Conservation (phyloP, 129 eudicot genomes). For the Flaveria trinervia region DNA sequence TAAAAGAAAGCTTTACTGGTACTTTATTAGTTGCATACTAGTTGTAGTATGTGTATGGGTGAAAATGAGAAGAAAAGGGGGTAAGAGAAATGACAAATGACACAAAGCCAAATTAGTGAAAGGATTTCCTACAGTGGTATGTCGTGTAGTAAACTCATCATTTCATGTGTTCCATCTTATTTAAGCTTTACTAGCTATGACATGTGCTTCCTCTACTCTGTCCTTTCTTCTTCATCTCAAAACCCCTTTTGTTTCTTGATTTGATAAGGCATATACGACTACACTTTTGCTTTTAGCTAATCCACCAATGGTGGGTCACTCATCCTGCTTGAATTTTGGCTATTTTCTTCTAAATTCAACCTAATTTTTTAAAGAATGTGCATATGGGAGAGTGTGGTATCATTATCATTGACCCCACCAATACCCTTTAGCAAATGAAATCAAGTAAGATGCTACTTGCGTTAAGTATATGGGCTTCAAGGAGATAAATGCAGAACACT, state of each 20-base stretch:
- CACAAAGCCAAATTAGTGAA: conserved; percentile 45
- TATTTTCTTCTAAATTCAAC: conserved; percentile 1
- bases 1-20: background rate
- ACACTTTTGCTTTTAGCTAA: conserved; percentile 25
- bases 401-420: background rate
- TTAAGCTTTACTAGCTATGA: conserved; percentile 43
- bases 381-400: background rate
- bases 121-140: conserved; percentile 39
- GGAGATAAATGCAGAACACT: no score
- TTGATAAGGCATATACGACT: conserved; percentile 34
- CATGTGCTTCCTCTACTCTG: conserved; percentile 41
- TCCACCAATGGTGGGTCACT: conserved; percentile 25
- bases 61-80: conserved; percentile 27
- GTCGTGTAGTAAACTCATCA: conserved; percentile 34
- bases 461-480: no score
- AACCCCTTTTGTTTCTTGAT: conserved; percentile 36
- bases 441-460: background rate
- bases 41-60: conserved; percentile 8
- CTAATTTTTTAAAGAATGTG: background rate
- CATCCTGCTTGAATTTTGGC: conserved; percentile 22
- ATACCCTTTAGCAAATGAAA: background rate
- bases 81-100: conserved; percentile 41
- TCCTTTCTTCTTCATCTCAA: conserved; percentile 32
- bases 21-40: background rate
- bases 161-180: conserved; percentile 48